Base-by-base conservation (phyloP, 164 flowering plant species). In the Vitis rotundifolia region DNA sequence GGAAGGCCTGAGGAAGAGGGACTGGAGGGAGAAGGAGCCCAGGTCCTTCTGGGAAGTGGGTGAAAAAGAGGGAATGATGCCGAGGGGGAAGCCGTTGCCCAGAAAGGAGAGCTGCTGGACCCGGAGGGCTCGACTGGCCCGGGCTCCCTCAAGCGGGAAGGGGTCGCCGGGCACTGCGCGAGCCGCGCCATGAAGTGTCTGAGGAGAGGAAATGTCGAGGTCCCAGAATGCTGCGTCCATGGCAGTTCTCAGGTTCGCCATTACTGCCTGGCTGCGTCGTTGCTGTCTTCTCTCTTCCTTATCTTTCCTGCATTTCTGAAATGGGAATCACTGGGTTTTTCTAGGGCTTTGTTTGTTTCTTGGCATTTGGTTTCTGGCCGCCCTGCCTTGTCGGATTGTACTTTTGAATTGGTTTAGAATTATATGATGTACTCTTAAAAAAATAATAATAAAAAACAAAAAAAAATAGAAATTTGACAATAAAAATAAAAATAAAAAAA, bases 181-280 rank as follows among this genome's bases (percentile, higher is more conserved):
- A 74, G 29, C 87, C 91, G 10, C 70, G 7, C 97, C 97, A 18
- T 84, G 88, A 0, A 92, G 81, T 61, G 80, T 73, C n/a, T 75
- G 87, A 0, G 97, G 82, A 26, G 84, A 74, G 2, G 97, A 69
- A 0, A 92, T 47, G 73, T 80, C 75, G 5, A 87, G 71, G 80
- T 92, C 95, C 88, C 95, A 87, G 75, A 85, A 92, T 0, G 84
- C 78, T 0, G 93, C 78, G 72, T 94, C 97, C 90, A 91, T 88
- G 12, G 95, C 92, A 66, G 84, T 68, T 71, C 87, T 80, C 70
- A 92, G 75, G 65, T 80, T 82, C 73, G 97, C 88, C 98, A 94
- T 94, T 73, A 54, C 61, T 18, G 16, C 58, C 26, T 22, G 1
- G 37, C 63, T 57, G 12, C 18, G 37, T 55, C 19, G 47, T 50